A percentile compares a stretch with the other conserved stretches of the same genome.
Evolutionary conservation across 441 rosid genomes (phyloP).

Genomic region (Bruguiera hainesii): DNA sequence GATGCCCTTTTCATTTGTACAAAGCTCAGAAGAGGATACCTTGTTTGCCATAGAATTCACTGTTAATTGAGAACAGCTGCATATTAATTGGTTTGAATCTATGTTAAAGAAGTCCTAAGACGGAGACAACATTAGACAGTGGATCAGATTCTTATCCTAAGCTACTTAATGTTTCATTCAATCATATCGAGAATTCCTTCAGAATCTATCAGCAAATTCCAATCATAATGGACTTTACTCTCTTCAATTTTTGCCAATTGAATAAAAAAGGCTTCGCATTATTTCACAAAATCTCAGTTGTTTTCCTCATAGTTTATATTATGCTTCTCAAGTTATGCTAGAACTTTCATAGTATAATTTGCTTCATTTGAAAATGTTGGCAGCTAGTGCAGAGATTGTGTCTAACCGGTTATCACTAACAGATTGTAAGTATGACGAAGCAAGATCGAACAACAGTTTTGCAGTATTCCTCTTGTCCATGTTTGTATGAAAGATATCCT

Average conservation of each 20-base stretch:
- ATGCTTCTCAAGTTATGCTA: no score
- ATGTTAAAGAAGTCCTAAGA: conserved; percentile 5
- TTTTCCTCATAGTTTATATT: no score
- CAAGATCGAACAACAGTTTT: no score
- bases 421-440: no score
- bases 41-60: conserved; percentile 29
- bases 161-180: conserved; percentile 12
- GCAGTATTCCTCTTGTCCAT: not conserved
- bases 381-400: no score
- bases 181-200: conserved; percentile 3
- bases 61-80: not conserved
- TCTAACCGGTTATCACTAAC: no score
- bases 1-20: conserved; percentile 24
- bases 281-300: no score
- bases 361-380: not conserved
- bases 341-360: not conserved
- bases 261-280: no score
- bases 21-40: conserved; percentile 24
- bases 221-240: not conserved
- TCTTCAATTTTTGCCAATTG: not conserved
- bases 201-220: not conserved
- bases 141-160: conserved; percentile 31
- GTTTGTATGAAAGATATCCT: not conserved
- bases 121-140: not conserved
- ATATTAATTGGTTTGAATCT: not conserved